Evolutionary conservation across 306 rosid genomes (phyloP).

Genomic region (Casuarina cunninghamiana): DNA sequence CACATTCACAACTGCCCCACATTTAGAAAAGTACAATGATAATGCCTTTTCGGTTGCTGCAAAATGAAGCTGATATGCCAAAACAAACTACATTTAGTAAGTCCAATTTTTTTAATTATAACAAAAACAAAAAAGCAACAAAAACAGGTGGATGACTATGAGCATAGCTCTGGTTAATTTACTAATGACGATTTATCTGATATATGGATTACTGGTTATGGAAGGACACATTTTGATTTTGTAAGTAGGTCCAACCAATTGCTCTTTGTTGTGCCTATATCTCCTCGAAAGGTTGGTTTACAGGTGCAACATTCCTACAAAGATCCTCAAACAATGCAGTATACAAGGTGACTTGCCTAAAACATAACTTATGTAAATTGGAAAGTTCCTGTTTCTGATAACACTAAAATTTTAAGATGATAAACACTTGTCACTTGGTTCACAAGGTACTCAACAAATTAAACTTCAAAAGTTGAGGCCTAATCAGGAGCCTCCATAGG

Average conservation of each 20-base stretch:
- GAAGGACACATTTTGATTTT: neutral
- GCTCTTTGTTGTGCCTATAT: neutral
- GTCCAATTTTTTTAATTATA: neutral
- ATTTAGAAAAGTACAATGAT: constrained; percentile 26
- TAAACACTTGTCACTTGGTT: neutral
- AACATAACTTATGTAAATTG: neutral
- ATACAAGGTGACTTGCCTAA: neutral
- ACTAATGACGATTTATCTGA: neutral
- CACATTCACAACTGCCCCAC: constrained; percentile 29
- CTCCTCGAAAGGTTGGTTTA: neutral
- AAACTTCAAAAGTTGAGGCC: neutral
- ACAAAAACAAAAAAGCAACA: neutral
- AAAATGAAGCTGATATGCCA: constrained; percentile 31
- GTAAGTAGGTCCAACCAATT: neutral
- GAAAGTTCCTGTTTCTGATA: neutral
- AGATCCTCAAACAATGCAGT: too few relatives aligned
- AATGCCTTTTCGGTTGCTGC: constrained; percentile 32
- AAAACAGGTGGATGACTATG: neutral
- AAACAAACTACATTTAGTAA: neutral
- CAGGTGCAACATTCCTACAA: too few relatives aligned
- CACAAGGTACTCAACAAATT: neutral
- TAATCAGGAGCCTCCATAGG: neutral
- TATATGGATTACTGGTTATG: neutral
- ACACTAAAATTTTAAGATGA: neutral
- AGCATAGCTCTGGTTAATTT: neutral